These are phyloP conservation scores for Ceratopteris richardii DNA, from an alignment of 75 land plant genomes.

Conservation along the genomic window DNA sequence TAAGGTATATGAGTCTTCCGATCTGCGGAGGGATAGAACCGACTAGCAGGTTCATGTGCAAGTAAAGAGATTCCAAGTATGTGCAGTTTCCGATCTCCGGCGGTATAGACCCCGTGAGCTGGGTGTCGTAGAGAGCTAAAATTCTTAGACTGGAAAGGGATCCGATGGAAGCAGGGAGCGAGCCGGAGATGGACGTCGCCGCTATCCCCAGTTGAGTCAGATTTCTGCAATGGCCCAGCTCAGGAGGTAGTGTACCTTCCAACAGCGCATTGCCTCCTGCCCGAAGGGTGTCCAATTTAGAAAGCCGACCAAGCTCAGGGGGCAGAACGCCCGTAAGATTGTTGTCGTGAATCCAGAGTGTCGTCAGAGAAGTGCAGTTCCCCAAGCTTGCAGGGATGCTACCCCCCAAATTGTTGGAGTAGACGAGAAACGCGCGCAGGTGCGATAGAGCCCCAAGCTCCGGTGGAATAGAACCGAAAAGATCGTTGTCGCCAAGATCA, in stretches of 20 bases:
- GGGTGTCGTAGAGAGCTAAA: constrained; percentile 56
- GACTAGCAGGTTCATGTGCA: constrained; percentile 54
- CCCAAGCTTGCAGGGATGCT: constrained; percentile 55
- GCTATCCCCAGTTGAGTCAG: constrained; percentile 56
- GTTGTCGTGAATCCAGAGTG: constrained; percentile 60
- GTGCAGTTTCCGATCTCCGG: constrained; percentile 53
- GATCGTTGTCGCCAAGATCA: constrained; percentile 52
- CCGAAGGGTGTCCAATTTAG: constrained; percentile 39
- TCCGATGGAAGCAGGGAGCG: constrained; percentile 41
- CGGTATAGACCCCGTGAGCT: constrained; percentile 65
- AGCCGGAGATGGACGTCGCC: constrained; percentile 62
- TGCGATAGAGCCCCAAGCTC: constrained; percentile 32
- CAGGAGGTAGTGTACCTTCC: constrained; percentile 52
- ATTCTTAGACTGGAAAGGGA: constrained; percentile 48
- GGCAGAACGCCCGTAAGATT: constrained; percentile 65
- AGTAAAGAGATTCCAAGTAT: constrained; percentile 33
- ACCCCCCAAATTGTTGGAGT: constrained; percentile 53
- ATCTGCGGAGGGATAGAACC: constrained; percentile 55
- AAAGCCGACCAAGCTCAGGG: constrained; percentile 32
- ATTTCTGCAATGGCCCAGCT: constrained; percentile 62
- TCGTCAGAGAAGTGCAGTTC: constrained; percentile 25
- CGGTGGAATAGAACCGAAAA: constrained; percentile 49
- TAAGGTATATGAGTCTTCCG: constrained; percentile 34
- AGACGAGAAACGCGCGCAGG: constrained; percentile 45
- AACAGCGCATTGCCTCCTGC: constrained; percentile 71